Percentiles rank a stretch among this genome's conserved stretches.
Evolutionary conservation across 805 yeast genomes (phyloP).

Genomic region (Lachancea lanzarotensis): DNA sequence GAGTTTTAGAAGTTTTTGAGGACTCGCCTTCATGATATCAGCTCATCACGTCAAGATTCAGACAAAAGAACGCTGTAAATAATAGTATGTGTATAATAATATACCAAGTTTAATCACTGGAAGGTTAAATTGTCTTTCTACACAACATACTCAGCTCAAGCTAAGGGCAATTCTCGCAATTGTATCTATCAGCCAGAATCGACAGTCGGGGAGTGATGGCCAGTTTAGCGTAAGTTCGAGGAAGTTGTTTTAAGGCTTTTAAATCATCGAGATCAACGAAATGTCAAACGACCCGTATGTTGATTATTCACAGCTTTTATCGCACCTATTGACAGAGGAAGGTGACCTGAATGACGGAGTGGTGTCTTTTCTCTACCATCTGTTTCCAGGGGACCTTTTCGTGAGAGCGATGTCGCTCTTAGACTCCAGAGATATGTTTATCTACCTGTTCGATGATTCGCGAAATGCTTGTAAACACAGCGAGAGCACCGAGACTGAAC

Average conservation of each 20-base stretch:
- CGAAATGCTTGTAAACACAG: conserved; percentile 1
- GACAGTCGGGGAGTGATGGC: no score
- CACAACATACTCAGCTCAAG: no score
- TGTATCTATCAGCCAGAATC: no score
- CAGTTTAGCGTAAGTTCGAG: no score
- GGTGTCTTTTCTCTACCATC: conserved; percentile 27
- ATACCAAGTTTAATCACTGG: no score
- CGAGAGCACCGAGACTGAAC: background rate
- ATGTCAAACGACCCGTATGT: conserved; percentile 5
- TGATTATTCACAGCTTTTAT: conserved; percentile 20
- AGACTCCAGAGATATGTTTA: conserved; percentile 31
- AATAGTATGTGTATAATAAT: no score
- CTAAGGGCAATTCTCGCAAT: no score
- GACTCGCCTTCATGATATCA: background rate
- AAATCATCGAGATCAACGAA: background rate
- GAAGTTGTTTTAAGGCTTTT: background rate
- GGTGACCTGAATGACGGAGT: conserved; percentile 26
- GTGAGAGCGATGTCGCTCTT: conserved; percentile 30
- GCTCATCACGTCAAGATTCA: no score
- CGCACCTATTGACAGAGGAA: conserved; percentile 15
- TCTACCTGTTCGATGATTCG: conserved; percentile 21
- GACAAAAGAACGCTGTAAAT: no score
- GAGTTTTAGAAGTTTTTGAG: background rate
- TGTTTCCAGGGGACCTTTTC: conserved; percentile 30
- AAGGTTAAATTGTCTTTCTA: no score